These are phyloP conservation scores for Caryopteris hybrid DNA, from an alignment of 305 asterid species.

Conservation along the genomic window DNA sequence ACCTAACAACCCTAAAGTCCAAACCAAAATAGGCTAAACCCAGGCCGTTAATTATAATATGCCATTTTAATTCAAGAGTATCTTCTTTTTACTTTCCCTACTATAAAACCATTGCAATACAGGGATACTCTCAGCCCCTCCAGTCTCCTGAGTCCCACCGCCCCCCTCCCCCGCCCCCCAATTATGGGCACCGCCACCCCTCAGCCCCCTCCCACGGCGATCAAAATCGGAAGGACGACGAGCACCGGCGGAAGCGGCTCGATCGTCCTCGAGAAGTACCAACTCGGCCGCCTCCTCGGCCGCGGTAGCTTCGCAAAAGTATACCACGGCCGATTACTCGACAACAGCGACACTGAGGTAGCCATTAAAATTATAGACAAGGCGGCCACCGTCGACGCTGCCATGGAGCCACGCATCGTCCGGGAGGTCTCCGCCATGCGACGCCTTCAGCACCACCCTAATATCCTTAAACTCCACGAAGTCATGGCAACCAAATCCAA, in stretches of 20 bases:
- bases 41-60: not conserved
- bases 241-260: conserved; percentile 54
- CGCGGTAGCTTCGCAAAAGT: conserved; percentile 96
- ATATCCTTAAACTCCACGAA: conserved; percentile 73
- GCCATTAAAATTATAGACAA: conserved; percentile 78
- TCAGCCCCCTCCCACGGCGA: conserved; percentile 24
- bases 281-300: conserved; percentile 66
- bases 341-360: conserved; percentile 25
- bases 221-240: conserved; percentile 33
- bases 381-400: conserved; percentile 36
- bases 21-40: not conserved
- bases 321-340: conserved; percentile 44
- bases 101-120: conserved; percentile 17
- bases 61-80: not conserved
- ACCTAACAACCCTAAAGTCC: not conserved
- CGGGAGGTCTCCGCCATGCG: conserved; percentile 89
- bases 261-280: conserved; percentile 61
- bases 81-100: too few species aligned
- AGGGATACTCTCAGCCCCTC: not conserved
- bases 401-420: conserved; percentile 61
- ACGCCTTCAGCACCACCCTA: conserved; percentile 70
- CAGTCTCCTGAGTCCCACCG: not conserved
- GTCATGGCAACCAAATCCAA: conserved; percentile 79
- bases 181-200: conserved; percentile 30
- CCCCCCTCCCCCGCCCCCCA: not conserved